Percentiles rank a stretch among this genome's conserved stretches.
Conservation (phyloP, 2,329 filamentous ascomycete genomes). For the Purpureocillium lavendulum region DNA sequence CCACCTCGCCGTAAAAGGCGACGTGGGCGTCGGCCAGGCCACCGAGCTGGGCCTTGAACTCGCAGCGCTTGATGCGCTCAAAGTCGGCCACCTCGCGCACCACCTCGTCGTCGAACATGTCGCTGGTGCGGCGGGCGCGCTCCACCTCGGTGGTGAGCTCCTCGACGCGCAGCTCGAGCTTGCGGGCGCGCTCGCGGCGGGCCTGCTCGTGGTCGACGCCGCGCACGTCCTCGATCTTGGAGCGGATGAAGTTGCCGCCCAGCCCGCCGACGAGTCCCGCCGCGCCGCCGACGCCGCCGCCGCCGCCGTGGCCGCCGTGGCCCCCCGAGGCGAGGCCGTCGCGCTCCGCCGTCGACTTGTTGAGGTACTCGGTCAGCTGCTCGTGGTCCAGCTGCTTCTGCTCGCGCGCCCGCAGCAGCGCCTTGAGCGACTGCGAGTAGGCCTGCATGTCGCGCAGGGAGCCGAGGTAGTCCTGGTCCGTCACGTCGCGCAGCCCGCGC, state of each 20-base stretch:
- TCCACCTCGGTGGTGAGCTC: slow-evolving; percentile 87
- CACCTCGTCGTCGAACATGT: slow-evolving; percentile 94
- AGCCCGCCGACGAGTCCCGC: too few relatives aligned
- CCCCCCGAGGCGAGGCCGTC: slow-evolving; percentile 52
- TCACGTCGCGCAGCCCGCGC: slow-evolving; percentile 76
- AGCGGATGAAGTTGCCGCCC: slow-evolving; percentile 58
- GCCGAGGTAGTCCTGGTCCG: slow-evolving; percentile 91
- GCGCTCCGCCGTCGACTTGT: slow-evolving; percentile 80
- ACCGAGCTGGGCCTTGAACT: slow-evolving; percentile 83
- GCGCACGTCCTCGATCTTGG: slow-evolving; percentile 92
- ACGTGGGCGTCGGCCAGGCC: slow-evolving; percentile 78
- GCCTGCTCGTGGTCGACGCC: slow-evolving; percentile 94
- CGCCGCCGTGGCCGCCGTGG: slow-evolving; percentile 55
- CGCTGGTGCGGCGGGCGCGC: slow-evolving; percentile 73
- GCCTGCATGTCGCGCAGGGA: slow-evolving; percentile 92
- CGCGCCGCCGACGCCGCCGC: slow-evolving; percentile 31
- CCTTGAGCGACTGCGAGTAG: slow-evolving; percentile 81
- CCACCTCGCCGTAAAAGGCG: slow-evolving; percentile 72
- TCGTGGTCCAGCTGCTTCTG: slow-evolving; percentile 98
- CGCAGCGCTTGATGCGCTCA: slow-evolving; percentile 88
- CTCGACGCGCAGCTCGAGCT: slow-evolving; percentile 87
- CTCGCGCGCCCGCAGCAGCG: slow-evolving; percentile 84
- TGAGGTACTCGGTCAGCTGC: slow-evolving; percentile 89
- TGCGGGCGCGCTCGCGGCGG: slow-evolving; percentile 76
- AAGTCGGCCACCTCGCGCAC: slow-evolving; percentile 90